phyloP scores from a whole-genome alignment of 306 rosid species.

The Fagus crenata region DNA sequence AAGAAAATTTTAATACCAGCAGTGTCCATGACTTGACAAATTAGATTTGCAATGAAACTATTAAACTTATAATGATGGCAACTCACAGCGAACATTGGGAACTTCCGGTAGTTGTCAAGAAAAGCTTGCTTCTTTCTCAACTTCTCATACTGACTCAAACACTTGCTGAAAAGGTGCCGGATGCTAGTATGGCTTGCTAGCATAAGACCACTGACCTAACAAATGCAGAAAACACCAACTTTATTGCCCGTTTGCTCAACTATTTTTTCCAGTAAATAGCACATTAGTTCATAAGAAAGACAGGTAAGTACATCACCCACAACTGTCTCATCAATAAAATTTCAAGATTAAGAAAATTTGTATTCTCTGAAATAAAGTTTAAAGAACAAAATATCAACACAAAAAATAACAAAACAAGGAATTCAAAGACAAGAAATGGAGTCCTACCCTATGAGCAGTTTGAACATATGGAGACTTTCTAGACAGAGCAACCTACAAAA shows the following conservation, averaged over 20 bases:
- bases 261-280: constrained; percentile 7
- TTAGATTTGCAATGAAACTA: constrained; percentile 12
- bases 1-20: not conserved
- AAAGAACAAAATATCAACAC: constrained; percentile 3
- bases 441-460: constrained; percentile 86
- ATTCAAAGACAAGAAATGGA: constrained; percentile 7
- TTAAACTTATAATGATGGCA: constrained; percentile 7
- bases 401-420: constrained; percentile 9
- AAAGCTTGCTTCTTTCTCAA: constrained; percentile 98
- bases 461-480: constrained; percentile 99
- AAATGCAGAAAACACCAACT: constrained; percentile 31
- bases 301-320: not conserved
- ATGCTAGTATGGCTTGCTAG: constrained; percentile 97
- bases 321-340: not conserved
- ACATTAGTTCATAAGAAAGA: not conserved
- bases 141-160: constrained; percentile 93
- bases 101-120: constrained; percentile 93
- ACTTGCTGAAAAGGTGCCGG: constrained; percentile 95
- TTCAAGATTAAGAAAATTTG: constrained; percentile 1
- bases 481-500: constrained; percentile 85
- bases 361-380: constrained; percentile 4
- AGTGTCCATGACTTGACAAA: constrained; percentile 8
- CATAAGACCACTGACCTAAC: constrained; percentile 97
- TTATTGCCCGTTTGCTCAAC: not conserved
- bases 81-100: constrained; percentile 99